Percentiles rank a stretch among this genome's conserved stretches.
These are phyloP conservation scores for Nelumbo lutea DNA, from an alignment of 164 flowering plant genomes.

Conservation along the genomic window DNA sequence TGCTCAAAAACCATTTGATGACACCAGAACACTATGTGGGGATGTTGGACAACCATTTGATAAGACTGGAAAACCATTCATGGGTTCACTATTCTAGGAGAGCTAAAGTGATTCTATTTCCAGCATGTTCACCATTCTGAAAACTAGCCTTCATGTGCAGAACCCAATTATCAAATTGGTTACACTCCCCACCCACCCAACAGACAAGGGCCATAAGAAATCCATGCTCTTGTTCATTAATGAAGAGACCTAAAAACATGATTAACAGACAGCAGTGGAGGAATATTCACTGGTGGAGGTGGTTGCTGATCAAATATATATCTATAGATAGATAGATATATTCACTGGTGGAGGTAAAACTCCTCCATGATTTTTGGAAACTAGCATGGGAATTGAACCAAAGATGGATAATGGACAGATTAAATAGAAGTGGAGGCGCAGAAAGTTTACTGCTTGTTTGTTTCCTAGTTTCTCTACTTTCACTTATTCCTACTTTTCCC, in stretches of 20 bases:
- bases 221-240: conserved; percentile 81
- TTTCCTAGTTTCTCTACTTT: conserved; percentile 33
- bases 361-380: conserved; percentile 64
- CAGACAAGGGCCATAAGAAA: conserved; percentile 81
- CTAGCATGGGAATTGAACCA: conserved; percentile 52
- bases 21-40: conserved; percentile 30
- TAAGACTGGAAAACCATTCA: conserved; percentile 30
- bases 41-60: conserved; percentile 47
- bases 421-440: conserved; percentile 83
- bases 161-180: conserved; percentile 50
- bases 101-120: conserved; percentile 46
- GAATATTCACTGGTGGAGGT: conserved; percentile 24
- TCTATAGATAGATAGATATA: background rate
- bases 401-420: conserved; percentile 64
- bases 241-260: conserved; percentile 71
- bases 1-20: conserved; percentile 34
- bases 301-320: no score
- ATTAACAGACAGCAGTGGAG: conserved; percentile 60
- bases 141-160: conserved; percentile 44
- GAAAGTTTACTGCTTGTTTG: conserved; percentile 65
- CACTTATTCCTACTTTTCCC: conserved; percentile 39
- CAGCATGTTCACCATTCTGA: conserved; percentile 41
- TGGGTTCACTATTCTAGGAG: conserved; percentile 75
- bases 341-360: conserved; percentile 60
- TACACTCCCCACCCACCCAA: conserved; percentile 69